These are phyloP conservation scores for Shiraia sp. DNA, from an alignment of 2,329 filamentous ascomycete species.

Conservation along the genomic window DNA sequence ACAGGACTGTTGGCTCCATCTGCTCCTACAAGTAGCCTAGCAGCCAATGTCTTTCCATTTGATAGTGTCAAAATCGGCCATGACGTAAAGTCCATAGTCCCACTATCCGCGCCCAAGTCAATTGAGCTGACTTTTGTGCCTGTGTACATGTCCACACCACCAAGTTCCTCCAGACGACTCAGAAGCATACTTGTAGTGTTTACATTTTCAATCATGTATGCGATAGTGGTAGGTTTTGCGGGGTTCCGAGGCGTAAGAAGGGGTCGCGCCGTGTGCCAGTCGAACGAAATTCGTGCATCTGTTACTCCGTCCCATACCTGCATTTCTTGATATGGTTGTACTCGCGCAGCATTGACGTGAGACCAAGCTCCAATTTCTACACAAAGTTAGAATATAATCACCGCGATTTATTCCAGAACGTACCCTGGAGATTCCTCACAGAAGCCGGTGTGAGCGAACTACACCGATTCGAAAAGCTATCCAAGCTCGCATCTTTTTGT, in stretches of 20 bases:
- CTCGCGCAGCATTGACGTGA: conserved; percentile 70
- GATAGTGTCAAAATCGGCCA: conserved; percentile 85
- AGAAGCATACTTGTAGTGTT: conserved; percentile 84
- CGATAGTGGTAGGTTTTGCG: conserved; percentile 64
- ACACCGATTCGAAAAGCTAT: conserved; percentile 87
- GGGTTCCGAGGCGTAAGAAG: conserved; percentile 47
- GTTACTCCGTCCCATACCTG: conserved; percentile 97
- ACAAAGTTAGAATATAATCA: conserved; percentile 11
- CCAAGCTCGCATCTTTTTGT: conserved; percentile 65
- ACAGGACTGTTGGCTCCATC: conserved; percentile 96
- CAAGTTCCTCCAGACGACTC: conserved; percentile 69
- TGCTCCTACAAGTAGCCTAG: conserved; percentile 85
- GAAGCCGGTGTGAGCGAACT: conserved; percentile 91
- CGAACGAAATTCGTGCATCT: conserved; percentile 85
- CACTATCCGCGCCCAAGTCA: conserved; percentile 66
- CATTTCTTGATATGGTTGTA: conserved; percentile 93
- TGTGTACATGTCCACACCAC: conserved; percentile 71
- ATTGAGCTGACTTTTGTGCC: conserved; percentile 81
- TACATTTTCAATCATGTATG: conserved; percentile 95
- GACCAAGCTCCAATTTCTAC: conserved; percentile 79
- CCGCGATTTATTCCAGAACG: background rate
- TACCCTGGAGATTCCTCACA: conserved; percentile 73
- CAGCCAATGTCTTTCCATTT: conserved; percentile 69
- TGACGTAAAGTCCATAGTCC: conserved; percentile 74
- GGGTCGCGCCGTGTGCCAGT: conserved; percentile 62